Evolutionary conservation across 352 stramenopile species (phyloP).

Genomic region (Elongisporangium undulatum): DNA sequence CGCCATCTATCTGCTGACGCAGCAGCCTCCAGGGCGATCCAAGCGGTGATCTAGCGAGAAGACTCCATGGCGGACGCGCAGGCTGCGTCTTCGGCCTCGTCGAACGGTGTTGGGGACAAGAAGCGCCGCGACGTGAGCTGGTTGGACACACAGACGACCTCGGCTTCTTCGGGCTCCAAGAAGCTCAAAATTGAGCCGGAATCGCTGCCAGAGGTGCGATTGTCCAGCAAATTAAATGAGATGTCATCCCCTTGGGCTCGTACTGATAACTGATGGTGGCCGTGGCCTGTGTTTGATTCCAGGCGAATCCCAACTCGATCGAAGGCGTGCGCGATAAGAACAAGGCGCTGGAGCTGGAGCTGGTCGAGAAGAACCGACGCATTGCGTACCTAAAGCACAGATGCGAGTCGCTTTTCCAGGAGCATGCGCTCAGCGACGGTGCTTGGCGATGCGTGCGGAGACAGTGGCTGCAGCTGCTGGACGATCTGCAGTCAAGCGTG

Average conservation of each 20-base stretch:
- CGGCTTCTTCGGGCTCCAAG: slow-evolving; percentile 24
- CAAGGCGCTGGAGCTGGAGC: slow-evolving; percentile 62
- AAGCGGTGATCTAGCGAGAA: slow-evolving; percentile 13
- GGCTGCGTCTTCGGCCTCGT: not conserved
- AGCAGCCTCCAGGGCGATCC: not conserved
- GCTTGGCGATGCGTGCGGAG: slow-evolving; percentile 53
- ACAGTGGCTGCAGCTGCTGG: slow-evolving; percentile 65
- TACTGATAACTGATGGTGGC: not conserved
- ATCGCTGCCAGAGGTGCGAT: slow-evolving; percentile 41
- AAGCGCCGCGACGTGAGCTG: slow-evolving; percentile 33
- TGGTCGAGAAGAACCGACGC: slow-evolving; percentile 81
- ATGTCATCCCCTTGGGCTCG: not conserved
- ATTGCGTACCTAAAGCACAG: slow-evolving; percentile 62
- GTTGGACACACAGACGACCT: slow-evolving; percentile 12
- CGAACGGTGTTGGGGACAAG: slow-evolving; percentile 26
- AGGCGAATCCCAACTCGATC: slow-evolving; percentile 76
- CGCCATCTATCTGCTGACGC: not conserved
- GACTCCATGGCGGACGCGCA: slow-evolving; percentile 17
- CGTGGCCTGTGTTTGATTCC: not conserved
- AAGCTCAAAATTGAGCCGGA: slow-evolving; percentile 67
- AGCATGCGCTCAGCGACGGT: slow-evolving; percentile 35
- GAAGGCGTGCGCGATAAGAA: slow-evolving; percentile 73
- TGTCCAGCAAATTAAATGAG: not conserved
- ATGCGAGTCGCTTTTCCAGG: slow-evolving; percentile 64
- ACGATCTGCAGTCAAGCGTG: slow-evolving; percentile 37